Conservation (phyloP, 2,329 filamentous ascomycete genomes). For the Helicocarpus griseus region DNA sequence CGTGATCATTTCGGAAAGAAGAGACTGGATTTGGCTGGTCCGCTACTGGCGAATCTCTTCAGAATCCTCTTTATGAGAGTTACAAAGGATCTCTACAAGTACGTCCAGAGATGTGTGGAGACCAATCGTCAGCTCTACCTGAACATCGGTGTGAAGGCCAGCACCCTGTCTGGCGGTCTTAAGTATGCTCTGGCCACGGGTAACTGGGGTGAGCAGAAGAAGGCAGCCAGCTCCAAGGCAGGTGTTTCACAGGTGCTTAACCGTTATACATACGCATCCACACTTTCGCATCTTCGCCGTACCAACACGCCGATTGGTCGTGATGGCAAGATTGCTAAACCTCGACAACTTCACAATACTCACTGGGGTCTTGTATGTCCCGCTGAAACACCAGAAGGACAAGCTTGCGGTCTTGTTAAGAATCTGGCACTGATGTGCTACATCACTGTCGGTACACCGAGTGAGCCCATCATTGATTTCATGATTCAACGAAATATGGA, state of each 20-base stretch:
- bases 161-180: constrained; percentile 82
- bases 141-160: constrained; percentile 80
- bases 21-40: constrained; percentile 87
- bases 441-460: constrained; percentile 87
- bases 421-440: constrained; percentile 98
- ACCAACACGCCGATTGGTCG: constrained; percentile 97
- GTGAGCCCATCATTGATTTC: constrained; percentile 84
- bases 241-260: constrained; percentile 98
- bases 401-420: constrained; percentile 96
- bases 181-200: constrained; percentile 96
- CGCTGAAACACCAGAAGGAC: constrained; percentile 93
- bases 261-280: constrained; percentile 94
- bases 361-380: constrained; percentile 98
- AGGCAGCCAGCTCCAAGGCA: constrained; percentile 85
- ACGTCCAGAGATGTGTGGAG: constrained; percentile 87
- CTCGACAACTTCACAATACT: constrained; percentile 93
- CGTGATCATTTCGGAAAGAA: constrained; percentile 99
- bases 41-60: constrained; percentile 92
- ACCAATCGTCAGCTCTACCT: constrained; percentile 81
- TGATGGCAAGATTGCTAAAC: constrained; percentile 97
- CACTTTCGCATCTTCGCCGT: constrained; percentile 87
- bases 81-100: constrained; percentile 80
- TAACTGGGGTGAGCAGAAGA: constrained; percentile 99
- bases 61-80: constrained; percentile 83
- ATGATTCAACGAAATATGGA: constrained; percentile 97